phyloP scores from a whole-genome alignment of 169 alveolate genomes.

The Babesia ovata region DNA sequence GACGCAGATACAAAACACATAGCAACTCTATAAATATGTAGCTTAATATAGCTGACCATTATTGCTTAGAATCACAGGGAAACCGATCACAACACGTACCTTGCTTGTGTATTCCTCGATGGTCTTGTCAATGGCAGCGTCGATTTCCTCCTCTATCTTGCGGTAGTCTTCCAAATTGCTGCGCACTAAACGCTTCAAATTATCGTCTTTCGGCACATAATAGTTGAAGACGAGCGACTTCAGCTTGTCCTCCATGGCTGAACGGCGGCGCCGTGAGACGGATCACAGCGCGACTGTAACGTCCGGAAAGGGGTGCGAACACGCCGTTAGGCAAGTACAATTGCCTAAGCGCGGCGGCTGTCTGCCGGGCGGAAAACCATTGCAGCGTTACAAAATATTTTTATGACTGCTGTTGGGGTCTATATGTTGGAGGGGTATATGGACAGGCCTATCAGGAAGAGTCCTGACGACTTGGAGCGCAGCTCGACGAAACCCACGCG shows the following conservation, averaged over 20 bases:
- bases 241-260: conserved; percentile 43
- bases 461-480: conserved; percentile 49
- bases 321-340: too few relatives aligned
- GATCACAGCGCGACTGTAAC: neutral
- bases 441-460: conserved; percentile 32
- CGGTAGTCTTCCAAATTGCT: conserved; percentile 55
- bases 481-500: conserved; percentile 59
- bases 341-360: too few relatives aligned
- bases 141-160: conserved; percentile 59
- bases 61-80: neutral
- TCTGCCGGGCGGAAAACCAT: neutral
- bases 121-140: conserved; percentile 30
- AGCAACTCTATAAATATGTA: too few relatives aligned
- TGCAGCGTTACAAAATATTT: neutral
- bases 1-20: too few relatives aligned
- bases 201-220: conserved; percentile 67
- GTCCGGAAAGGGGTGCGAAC: neutral
- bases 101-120: conserved; percentile 48
- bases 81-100: conserved; percentile 7
- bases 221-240: conserved; percentile 54
- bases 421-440: conserved; percentile 42
- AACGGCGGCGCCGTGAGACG: conserved; percentile 6
- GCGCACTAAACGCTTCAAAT: conserved; percentile 45
- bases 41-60: too few relatives aligned
- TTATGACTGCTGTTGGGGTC: neutral